Conservation (phyloP, 2,329 filamentous ascomycete species). For the Fusarium abutilonis region DNA sequence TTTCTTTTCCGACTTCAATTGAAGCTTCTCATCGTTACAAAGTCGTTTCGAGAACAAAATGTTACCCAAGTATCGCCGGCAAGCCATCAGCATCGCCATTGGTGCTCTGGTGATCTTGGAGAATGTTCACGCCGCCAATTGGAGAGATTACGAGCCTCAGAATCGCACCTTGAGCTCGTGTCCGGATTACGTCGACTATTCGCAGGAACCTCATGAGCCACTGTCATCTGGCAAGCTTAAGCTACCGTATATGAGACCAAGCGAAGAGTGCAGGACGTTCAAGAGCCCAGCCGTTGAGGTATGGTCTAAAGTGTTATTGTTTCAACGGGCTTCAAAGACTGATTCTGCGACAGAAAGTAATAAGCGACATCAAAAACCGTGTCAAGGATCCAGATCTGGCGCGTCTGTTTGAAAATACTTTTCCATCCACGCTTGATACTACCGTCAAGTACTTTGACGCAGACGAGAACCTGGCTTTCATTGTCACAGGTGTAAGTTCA, state of each 20-base stretch:
- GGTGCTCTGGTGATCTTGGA: background rate
- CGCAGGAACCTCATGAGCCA: conserved; percentile 6
- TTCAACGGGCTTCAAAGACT: fast-evolving
- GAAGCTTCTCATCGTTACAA: too few species aligned
- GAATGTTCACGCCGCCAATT: background rate
- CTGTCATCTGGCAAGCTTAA: conserved; percentile 13
- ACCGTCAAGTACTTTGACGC: conserved; percentile 29
- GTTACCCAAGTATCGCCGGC: background rate
- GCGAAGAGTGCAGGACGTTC: conserved; percentile 28
- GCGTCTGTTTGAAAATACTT: conserved; percentile 26
- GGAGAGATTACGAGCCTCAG: conserved; percentile 22
- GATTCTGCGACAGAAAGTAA: conserved; percentile 5
- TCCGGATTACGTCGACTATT: conserved; percentile 24
- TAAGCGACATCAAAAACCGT: conserved; percentile 19
- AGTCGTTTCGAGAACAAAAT: background rate
- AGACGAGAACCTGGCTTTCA: conserved; percentile 11
- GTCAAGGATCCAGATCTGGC: conserved; percentile 21
- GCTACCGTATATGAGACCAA: conserved; percentile 18
- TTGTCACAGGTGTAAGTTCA: conserved; percentile 19
- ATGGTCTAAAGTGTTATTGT: fast-evolving
- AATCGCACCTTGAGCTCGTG: conserved; percentile 11
- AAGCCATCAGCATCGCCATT: background rate
- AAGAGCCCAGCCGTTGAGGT: conserved; percentile 23
- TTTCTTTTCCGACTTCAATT: too few species aligned
- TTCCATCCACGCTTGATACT: conserved; percentile 19